Percentiles rank a stretch among this genome's conserved stretches.
phyloP scores from a whole-genome alignment of 768 basidiomycete species.

The Xanthoconium stramineum region DNA sequence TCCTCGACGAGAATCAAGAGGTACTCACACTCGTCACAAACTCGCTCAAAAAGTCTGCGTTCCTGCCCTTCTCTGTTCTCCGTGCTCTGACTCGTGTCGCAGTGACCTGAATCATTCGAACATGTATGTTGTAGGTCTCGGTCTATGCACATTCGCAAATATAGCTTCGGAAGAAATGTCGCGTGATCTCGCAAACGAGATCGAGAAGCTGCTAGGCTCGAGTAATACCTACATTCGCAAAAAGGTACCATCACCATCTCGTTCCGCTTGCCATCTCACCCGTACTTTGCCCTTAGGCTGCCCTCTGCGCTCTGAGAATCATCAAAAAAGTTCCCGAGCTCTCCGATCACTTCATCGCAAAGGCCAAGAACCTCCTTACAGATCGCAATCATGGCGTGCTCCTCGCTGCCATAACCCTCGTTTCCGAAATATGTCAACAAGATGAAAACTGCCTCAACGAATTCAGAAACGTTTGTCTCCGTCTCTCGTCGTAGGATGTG shows the following conservation, averaged over 20 bases:
- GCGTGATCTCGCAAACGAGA: slow-evolving; percentile 94
- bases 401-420: slow-evolving; percentile 89
- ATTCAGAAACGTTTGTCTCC: slow-evolving; percentile 75
- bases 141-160: slow-evolving; percentile 97
- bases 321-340: slow-evolving; percentile 96
- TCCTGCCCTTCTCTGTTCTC: background rate
- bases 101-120: slow-evolving; percentile 99
- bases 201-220: slow-evolving; percentile 94
- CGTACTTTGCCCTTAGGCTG: slow-evolving; percentile 54
- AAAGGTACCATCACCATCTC: slow-evolving; percentile 56
- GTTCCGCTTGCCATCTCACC: background rate
- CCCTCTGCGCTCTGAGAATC: slow-evolving; percentile 90
- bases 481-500: slow-evolving; percentile 2
- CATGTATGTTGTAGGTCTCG: slow-evolving; percentile 97
- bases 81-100: slow-evolving; percentile 9
- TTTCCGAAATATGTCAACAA: slow-evolving; percentile 89
- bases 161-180: slow-evolving; percentile 99
- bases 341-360: slow-evolving; percentile 84
- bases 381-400: slow-evolving; percentile 98
- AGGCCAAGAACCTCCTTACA: slow-evolving; percentile 86
- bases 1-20: slow-evolving; percentile 97
- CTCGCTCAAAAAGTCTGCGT: slow-evolving; percentile 87
- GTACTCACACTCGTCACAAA: slow-evolving; percentile 97
- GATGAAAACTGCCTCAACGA: slow-evolving; percentile 73
- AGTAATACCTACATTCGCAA: slow-evolving; percentile 99